Percentiles rank a stretch among this genome's conserved stretches.
These are phyloP conservation scores for Colletotrichum zoysiae DNA, from an alignment of 2,329 filamentous ascomycete species.

Conservation along the genomic window DNA sequence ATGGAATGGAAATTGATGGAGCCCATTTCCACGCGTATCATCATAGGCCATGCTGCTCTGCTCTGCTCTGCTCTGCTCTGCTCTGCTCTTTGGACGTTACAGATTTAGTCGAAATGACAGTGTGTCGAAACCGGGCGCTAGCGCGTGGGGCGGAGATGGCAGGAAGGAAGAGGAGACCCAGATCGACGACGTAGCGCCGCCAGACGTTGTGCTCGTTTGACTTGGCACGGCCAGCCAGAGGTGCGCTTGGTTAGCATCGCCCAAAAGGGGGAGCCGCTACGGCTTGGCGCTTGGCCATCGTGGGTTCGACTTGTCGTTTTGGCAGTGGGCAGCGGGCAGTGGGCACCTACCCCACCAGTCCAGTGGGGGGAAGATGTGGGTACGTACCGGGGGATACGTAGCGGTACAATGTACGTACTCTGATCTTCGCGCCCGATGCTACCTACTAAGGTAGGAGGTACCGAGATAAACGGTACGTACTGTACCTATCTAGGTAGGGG, in stretches of 20 bases:
- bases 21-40: neutral
- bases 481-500: neutral
- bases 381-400: neutral
- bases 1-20: neutral
- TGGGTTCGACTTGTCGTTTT: neutral
- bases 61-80: neutral
- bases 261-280: slow-evolving; percentile 37
- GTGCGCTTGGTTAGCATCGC: slow-evolving; percentile 37
- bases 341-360: too few relatives aligned
- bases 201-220: slow-evolving; percentile 35
- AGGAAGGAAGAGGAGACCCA: neutral
- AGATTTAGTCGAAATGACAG: slow-evolving; percentile 41
- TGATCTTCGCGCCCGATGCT: neutral
- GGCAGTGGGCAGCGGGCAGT: neutral
- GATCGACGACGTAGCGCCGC: slow-evolving; percentile 36
- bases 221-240: slow-evolving; percentile 38
- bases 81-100: slow-evolving; percentile 30
- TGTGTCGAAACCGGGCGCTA: slow-evolving; percentile 38
- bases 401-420: neutral
- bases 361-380: too few relatives aligned
- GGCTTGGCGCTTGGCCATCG: slow-evolving; percentile 24
- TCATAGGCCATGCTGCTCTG: too few relatives aligned
- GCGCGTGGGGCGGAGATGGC: slow-evolving; percentile 2
- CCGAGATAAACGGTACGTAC: too few relatives aligned
- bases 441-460: too few relatives aligned